Evolutionary conservation across 768 basidiomycete species (phyloP).

Genomic region (Pisolithus microcarpus): DNA sequence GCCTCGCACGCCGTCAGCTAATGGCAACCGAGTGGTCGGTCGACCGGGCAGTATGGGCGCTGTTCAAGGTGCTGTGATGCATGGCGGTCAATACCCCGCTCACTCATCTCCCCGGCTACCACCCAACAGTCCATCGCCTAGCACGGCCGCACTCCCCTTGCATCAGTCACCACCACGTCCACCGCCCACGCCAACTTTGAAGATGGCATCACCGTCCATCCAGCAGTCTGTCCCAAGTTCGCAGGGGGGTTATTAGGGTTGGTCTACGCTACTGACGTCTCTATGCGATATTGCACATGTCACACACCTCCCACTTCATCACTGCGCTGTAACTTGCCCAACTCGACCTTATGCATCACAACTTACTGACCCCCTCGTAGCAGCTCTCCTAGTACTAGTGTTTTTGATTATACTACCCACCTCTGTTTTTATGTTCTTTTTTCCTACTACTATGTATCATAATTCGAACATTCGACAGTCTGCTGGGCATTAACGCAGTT

Average conservation of each 20-base stretch:
- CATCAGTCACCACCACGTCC: constrained; percentile 46
- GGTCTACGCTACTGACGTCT: constrained; percentile 5
- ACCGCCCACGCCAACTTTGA: constrained; percentile 44
- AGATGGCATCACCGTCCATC: constrained; percentile 47
- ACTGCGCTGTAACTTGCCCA: not conserved
- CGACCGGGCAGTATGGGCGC: constrained; percentile 20
- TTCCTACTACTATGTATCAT: constrained; percentile 30
- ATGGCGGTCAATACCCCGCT: constrained; percentile 35
- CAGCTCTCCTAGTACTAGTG: constrained; percentile 8
- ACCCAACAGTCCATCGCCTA: constrained; percentile 37
- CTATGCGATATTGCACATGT: constrained; percentile 9
- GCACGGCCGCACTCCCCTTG: constrained; percentile 25
- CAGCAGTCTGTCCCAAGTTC: constrained; percentile 46
- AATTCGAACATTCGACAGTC: constrained; percentile 19
- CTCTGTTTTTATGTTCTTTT: constrained; percentile 30
- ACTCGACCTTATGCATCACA: constrained; percentile 10
- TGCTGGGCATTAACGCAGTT: too few species aligned
- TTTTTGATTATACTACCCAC: constrained; percentile 29
- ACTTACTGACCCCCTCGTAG: constrained; percentile 14
- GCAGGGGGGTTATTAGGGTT: constrained; percentile 45
- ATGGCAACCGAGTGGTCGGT: constrained; percentile 43
- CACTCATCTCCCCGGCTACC: constrained; percentile 46
- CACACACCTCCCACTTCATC: constrained; percentile 9
- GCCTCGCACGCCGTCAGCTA: constrained; percentile 47
- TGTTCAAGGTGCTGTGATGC: constrained; percentile 16